Base-by-base conservation (phyloP, 78 protist species). In the Dictyostelium intermedium region DNA sequence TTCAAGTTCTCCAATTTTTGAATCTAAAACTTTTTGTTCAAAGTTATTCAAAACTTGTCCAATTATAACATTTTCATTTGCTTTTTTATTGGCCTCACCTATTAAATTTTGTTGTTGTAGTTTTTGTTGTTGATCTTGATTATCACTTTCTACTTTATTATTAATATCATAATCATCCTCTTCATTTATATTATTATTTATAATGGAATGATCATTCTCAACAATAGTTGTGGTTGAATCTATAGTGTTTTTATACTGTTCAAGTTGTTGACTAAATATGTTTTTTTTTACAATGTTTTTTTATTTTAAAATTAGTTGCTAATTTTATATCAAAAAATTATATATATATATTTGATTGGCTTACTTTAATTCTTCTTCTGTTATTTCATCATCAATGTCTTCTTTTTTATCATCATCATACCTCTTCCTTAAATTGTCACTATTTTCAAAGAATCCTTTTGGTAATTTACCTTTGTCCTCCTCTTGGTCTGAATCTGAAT, bases 281-380 rank as follows among this genome's bases (percentile, higher is more conserved):
- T 27, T 10, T 11, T 7, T 45, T 6, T 11, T 11, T 11, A 5
- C 16, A 45, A 13, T 45, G 13, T 10, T 70, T 43, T 1, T 23
- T n/a, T 13, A 18, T 84, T 18, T n/a, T n/a, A n/a, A n/a, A n/a
- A n/a, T n/a, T n/a, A n/a, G n/a, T n/a, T n/a, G n/a, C n/a, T n/a
- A n/a, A n/a, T n/a, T n/a, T n/a, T n/a, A n/a, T n/a, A n/a, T n/a
- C n/a, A n/a, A n/a, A n/a, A n/a, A n/a, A n/a, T n/a, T n/a, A n/a
- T n/a, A n/a, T n/a, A n/a, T n/a, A n/a, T n/a, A n/a, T n/a, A n/a
- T n/a, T n/a, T n/a, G n/a, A n/a, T n/a, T n/a, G n/a, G n/a, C 78
- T 34, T 72, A 72, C 91, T 72, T 70, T 84, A 84, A 43, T 32
- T 66, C 80, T 34, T 84, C 82, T 47, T 84, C 91, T 9, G 45